Percentiles rank a stretch among this genome's conserved stretches.
Conservation (phyloP, 2,329 filamentous ascomycete genomes). For the Trichoderma arundinaceum region DNA sequence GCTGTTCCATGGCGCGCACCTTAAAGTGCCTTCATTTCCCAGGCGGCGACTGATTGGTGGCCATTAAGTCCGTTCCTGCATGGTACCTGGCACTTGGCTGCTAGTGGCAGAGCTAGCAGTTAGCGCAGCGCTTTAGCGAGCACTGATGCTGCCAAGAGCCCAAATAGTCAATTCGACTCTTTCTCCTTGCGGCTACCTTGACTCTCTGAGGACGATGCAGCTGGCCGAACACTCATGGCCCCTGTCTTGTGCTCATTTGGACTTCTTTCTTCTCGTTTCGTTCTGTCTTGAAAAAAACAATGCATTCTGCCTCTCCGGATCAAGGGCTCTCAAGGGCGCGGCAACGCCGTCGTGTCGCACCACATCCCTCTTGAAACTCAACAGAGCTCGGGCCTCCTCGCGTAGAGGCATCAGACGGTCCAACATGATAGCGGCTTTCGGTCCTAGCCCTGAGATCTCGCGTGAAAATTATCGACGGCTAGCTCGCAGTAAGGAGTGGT, state of each 20-base stretch:
- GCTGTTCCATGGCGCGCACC: constrained; percentile 11
- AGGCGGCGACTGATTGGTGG: constrained; percentile 11
- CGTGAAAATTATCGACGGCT: constrained; percentile 1
- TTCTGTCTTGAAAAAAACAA: neutral
- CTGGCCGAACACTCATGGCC: too few species aligned
- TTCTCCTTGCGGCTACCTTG: too few species aligned
- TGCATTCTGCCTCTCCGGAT: neutral
- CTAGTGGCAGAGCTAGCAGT: constrained; percentile 5
- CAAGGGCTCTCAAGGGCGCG: neutral
- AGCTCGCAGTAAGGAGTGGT: neutral
- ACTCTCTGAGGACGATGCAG: too few species aligned
- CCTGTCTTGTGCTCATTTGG: too few species aligned
- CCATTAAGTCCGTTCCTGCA: constrained; percentile 18
- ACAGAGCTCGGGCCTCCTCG: neutral
- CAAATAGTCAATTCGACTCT: neutral
- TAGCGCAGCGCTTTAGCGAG: constrained; percentile 8
- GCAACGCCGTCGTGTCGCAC: constrained; percentile 15
- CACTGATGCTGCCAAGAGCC: neutral
- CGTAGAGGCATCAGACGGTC: neutral
- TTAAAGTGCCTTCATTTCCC: constrained; percentile 26
- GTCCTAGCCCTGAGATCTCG: constrained; percentile 12
- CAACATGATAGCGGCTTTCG: constrained; percentile 1
- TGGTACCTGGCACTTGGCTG: constrained; percentile 25
- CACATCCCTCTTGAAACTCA: constrained; percentile 21
- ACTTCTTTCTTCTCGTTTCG: neutral